Conservation (phyloP, 768 basidiomycete species). For the Sarcomyxa edulis region DNA sequence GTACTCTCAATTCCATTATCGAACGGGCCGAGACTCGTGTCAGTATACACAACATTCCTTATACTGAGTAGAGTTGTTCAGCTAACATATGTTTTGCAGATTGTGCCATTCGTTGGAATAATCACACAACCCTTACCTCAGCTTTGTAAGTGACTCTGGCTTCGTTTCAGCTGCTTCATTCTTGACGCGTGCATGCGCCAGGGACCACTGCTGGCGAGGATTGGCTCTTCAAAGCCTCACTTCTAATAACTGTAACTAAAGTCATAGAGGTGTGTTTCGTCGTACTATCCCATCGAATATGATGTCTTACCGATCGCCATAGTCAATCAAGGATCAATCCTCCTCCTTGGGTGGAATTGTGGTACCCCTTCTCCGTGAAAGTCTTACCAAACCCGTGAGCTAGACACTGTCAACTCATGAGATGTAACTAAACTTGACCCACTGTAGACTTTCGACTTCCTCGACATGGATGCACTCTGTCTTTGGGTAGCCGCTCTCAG, state of each 20-base stretch:
- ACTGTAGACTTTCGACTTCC: conserved; percentile 51
- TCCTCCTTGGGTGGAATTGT: conserved; percentile 47
- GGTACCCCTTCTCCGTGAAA: conserved; percentile 60
- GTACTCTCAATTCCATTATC: conserved; percentile 65
- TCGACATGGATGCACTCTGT: conserved; percentile 74
- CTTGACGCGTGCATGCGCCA: too few relatives aligned
- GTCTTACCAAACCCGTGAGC: conserved; percentile 52
- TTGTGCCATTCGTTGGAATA: conserved; percentile 56
- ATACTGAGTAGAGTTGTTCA: not conserved
- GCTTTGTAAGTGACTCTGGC: conserved; percentile 52
- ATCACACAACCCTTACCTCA: conserved; percentile 63
- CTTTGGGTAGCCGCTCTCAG: conserved; percentile 73
- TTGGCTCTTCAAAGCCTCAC: conserved; percentile 63
- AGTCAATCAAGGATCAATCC: conserved; percentile 69
- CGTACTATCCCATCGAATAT: not conserved
- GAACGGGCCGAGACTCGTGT: conserved; percentile 44
- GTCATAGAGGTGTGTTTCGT: conserved; percentile 52
- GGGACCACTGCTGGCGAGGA: conserved; percentile 68
- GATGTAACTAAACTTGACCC: conserved; percentile 4
- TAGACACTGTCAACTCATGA: not conserved
- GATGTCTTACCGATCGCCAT: conserved; percentile 3
- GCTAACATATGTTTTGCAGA: conserved; percentile 31
- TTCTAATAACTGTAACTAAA: conserved; percentile 67
- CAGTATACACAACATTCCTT: too few relatives aligned
- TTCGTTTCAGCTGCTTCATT: conserved; percentile 6